A percentile compares a stretch with the other conserved stretches of the same genome.
Conservation (phyloP, 2,329 filamentous ascomycete genomes). For the Monosporascus sp. region DNA sequence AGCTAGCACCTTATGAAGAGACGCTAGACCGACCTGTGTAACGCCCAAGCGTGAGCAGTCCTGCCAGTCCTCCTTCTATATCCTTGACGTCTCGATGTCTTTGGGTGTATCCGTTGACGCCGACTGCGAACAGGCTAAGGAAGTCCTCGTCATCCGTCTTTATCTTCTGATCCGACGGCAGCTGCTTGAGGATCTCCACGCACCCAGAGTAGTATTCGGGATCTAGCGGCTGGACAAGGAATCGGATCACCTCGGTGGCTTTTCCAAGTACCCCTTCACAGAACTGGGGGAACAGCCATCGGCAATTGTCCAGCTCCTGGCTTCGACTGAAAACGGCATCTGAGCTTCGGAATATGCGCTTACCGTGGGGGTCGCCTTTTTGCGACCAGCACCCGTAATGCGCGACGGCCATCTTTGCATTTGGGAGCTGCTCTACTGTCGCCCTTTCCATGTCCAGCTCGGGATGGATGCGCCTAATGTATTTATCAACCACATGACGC, state of each 20-base stretch:
- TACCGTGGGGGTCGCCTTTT: conserved; percentile 3
- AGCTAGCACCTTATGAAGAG: background rate
- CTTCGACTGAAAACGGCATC: background rate
- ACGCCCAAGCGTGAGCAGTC: conserved; percentile 5
- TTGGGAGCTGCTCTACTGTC: conserved; percentile 7
- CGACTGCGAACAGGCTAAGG: conserved; percentile 11
- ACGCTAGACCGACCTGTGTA: conserved; percentile 1
- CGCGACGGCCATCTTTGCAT: conserved; percentile 12
- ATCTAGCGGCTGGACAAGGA: conserved; percentile 7
- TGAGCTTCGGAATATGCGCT: background rate
- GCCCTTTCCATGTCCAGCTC: conserved; percentile 12
- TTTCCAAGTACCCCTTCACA: conserved; percentile 3
- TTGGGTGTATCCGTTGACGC: conserved; percentile 9
- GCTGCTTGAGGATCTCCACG: background rate
- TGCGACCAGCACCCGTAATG: conserved; percentile 14
- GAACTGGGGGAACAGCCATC: conserved; percentile 1
- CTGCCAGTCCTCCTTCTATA: conserved; percentile 5
- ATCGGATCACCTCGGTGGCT: conserved; percentile 2
- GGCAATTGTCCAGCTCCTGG: background rate
- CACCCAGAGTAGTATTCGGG: conserved; percentile 1
- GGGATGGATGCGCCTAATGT: conserved; percentile 11
- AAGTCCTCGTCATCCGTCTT: conserved; percentile 5
- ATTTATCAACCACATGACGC: conserved; percentile 10
- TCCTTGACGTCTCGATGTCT: conserved; percentile 8
- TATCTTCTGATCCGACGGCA: background rate